Evolutionary conservation across 148 eudicot species (phyloP).

Genomic region (Camellia japonica): DNA sequence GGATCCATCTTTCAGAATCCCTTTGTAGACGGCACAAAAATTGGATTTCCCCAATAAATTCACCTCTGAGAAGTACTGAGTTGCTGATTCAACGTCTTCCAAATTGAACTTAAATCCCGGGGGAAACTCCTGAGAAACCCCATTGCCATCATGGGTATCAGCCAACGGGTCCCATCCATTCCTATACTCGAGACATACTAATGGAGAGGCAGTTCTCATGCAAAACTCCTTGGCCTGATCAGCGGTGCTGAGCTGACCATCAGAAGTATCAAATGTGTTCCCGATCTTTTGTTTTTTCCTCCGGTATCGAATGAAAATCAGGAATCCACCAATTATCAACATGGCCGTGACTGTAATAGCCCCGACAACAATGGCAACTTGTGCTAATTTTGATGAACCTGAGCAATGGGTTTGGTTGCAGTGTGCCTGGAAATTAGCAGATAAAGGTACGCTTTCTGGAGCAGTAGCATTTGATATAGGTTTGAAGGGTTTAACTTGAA

Average conservation of each 20-base stretch:
- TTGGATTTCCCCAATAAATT: slow-evolving; percentile 74
- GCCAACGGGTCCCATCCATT: slow-evolving; percentile 65
- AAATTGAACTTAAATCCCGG: slow-evolving; percentile 62
- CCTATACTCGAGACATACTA: slow-evolving; percentile 55
- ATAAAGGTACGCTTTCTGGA: slow-evolving; percentile 19
- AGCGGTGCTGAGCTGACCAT: slow-evolving; percentile 47
- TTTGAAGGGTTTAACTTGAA: slow-evolving; percentile 41
- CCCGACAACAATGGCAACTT: slow-evolving; percentile 42
- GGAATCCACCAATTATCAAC: slow-evolving; percentile 38
- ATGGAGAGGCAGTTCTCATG: slow-evolving; percentile 63
- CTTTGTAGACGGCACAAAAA: slow-evolving; percentile 80
- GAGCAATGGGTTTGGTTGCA: slow-evolving; percentile 46
- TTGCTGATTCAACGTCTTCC: slow-evolving; percentile 93
- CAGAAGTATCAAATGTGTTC: slow-evolving; percentile 40
- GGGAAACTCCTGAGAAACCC: slow-evolving; percentile 33
- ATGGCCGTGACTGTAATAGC: slow-evolving; percentile 31
- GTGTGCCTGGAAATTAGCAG: slow-evolving; percentile 25
- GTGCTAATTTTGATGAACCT: slow-evolving; percentile 36
- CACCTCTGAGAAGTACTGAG: slow-evolving; percentile 69
- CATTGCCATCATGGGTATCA: slow-evolving; percentile 32
- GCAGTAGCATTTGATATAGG: slow-evolving; percentile 24
- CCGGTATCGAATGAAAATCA: slow-evolving; percentile 41
- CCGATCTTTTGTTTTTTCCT: slow-evolving; percentile 77
- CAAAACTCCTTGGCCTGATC: slow-evolving; percentile 42
- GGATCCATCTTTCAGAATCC: slow-evolving; percentile 75